These are phyloP conservation scores for Pseudisothecium myosuroides DNA, from an alignment of 225 moss, liverwort and hornwort genomes.

Conservation along the genomic window DNA sequence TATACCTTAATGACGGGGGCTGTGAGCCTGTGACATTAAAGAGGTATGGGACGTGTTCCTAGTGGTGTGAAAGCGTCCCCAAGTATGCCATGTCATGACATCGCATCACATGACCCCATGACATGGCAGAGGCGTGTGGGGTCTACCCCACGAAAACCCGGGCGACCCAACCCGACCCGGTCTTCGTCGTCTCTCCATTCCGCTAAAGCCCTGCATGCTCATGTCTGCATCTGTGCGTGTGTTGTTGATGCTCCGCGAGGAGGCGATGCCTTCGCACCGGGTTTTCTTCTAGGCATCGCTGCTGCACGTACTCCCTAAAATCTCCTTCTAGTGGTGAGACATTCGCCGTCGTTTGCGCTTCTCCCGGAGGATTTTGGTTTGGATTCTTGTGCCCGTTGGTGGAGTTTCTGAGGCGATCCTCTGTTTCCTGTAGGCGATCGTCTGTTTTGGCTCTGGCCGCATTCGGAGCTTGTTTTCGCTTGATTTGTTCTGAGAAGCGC, in stretches of 20 bases:
- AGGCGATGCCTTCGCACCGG: not conserved
- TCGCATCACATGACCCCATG: not conserved
- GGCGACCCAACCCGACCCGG: not conserved
- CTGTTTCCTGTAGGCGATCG: not conserved
- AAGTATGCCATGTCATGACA: not conserved
- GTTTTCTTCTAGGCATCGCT: not conserved
- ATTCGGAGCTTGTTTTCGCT: not conserved
- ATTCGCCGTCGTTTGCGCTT: not conserved
- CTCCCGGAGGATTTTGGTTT: not conserved
- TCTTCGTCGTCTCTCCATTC: not conserved
- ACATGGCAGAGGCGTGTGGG: not conserved
- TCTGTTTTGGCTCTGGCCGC: not conserved
- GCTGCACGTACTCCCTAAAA: too few species aligned
- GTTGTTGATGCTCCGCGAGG: not conserved
- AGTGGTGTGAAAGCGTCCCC: not conserved
- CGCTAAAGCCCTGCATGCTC: not conserved
- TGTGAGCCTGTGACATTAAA: not conserved
- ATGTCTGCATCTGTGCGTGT: not conserved
- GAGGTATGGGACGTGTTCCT: not conserved
- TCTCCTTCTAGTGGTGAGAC: too few species aligned
- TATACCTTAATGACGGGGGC: too few species aligned
- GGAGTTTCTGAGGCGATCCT: not conserved
- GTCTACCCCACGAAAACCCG: not conserved
- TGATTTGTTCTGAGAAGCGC: not conserved
- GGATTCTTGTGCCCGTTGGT: not conserved